Evolutionary conservation across 2,329 filamentous ascomycete genomes (phyloP).

Genomic region (Stagonosporopsis chrysanthemi): DNA sequence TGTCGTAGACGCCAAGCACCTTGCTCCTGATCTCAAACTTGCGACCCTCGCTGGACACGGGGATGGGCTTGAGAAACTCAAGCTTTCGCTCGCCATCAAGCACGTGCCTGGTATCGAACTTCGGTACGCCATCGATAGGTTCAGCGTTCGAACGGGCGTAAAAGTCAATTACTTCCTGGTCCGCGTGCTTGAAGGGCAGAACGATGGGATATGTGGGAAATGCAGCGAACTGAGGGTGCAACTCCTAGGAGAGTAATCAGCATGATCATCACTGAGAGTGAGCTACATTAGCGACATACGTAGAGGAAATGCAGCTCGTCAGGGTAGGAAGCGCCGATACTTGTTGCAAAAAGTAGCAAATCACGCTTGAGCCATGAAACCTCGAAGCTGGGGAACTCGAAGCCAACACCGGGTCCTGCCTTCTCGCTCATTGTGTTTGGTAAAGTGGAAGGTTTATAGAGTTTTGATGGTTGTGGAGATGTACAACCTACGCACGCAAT

Average conservation of each 20-base stretch:
- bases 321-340: constrained; percentile 77
- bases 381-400: constrained; percentile 77
- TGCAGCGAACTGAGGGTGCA: constrained; percentile 83
- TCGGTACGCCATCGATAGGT: constrained; percentile 77
- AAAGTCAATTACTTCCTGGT: constrained; percentile 83
- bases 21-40: constrained; percentile 79
- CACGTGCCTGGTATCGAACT: constrained; percentile 75
- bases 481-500: constrained; percentile 1
- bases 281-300: constrained; percentile 56
- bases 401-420: constrained; percentile 67
- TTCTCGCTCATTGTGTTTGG: constrained; percentile 41
- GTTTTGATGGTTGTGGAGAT: neutral
- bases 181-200: constrained; percentile 80
- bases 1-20: constrained; percentile 87
- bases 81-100: constrained; percentile 87
- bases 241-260: constrained; percentile 65
- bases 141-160: constrained; percentile 72
- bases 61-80: constrained; percentile 77
- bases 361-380: constrained; percentile 90
- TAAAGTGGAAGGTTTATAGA: neutral
- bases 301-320: constrained; percentile 94
- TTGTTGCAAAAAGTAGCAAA: constrained; percentile 86
- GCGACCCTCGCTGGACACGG: constrained; percentile 72
- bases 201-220: constrained; percentile 90
- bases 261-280: neutral